Conservation (phyloP, 805 yeast genomes). For the Saturnispora hagleri region DNA sequence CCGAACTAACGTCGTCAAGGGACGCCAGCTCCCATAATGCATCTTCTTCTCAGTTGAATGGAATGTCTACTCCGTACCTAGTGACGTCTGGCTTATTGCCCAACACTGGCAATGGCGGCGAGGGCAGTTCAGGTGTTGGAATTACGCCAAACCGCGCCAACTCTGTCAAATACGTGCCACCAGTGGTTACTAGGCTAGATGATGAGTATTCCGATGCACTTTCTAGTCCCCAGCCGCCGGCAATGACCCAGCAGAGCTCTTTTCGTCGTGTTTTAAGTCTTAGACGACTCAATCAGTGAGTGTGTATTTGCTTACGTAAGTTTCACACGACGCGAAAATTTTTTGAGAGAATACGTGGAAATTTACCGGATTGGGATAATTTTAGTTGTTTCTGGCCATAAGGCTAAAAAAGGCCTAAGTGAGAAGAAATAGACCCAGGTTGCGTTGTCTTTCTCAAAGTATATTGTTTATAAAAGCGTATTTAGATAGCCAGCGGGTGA, state of each 20-base stretch:
- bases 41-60: conserved; percentile 25
- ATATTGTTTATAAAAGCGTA: neutral
- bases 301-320: neutral
- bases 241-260: conserved; percentile 1
- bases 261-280: conserved; percentile 5
- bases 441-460: neutral
- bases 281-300: neutral
- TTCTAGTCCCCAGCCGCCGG: conserved; percentile 6
- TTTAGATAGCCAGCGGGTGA: neutral
- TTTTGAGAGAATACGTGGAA: too few relatives aligned
- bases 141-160: conserved; percentile 6
- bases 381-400: neutral
- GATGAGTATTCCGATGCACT: conserved; percentile 8
- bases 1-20: neutral
- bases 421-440: neutral
- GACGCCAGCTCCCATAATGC: neutral
- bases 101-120: conserved; percentile 16
- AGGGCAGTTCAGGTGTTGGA: neutral
- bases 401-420: neutral
- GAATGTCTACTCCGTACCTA: conserved; percentile 61
- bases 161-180: conserved; percentile 21
- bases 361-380: neutral
- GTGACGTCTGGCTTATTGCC: conserved; percentile 56
- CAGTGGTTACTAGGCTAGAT: conserved; percentile 26
- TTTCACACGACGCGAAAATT: neutral